Percentiles rank a stretch among this genome's conserved stretches.
Evolutionary conservation across 169 alveolate species (phyloP).

Genomic region (Plasmodium vinckei): DNA sequence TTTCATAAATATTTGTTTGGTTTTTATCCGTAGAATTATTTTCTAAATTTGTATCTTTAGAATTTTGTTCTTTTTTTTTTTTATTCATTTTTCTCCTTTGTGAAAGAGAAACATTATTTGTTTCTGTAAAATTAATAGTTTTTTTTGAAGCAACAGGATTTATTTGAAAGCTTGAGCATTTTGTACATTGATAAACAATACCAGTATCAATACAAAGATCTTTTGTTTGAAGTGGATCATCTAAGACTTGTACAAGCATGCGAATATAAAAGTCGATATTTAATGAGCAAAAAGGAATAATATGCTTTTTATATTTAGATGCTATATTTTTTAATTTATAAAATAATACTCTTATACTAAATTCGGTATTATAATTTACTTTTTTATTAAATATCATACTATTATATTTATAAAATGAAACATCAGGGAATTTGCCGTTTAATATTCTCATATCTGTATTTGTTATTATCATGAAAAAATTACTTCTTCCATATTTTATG

Average conservation of each 20-base stretch:
- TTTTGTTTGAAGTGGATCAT: slow-evolving; percentile 90
- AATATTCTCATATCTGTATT: slow-evolving; percentile 97
- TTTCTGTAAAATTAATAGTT: slow-evolving; percentile 53
- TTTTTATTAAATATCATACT: slow-evolving; percentile 89
- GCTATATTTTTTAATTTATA: slow-evolving; percentile 92
- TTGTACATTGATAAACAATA: slow-evolving; percentile 89
- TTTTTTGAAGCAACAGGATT: slow-evolving; percentile 81
- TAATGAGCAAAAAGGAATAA: slow-evolving; percentile 91
- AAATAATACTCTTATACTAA: slow-evolving; percentile 91
- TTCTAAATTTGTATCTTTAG: too few relatives aligned
- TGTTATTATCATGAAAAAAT: slow-evolving; percentile 93
- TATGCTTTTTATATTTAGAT: slow-evolving; percentile 90
- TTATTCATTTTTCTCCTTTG: slow-evolving; percentile 17
- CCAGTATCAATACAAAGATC: slow-evolving; percentile 87
- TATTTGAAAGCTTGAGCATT: slow-evolving; percentile 85
- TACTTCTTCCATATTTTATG: slow-evolving; percentile 91
- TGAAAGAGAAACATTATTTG: slow-evolving; percentile 7
- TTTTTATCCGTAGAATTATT: not conserved
- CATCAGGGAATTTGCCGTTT: slow-evolving; percentile 95
- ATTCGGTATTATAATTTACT: slow-evolving; percentile 92
- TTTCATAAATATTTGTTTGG: not conserved
- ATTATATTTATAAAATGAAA: slow-evolving; percentile 95
- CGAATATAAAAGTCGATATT: slow-evolving; percentile 95
- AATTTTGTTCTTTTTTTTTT: not conserved
- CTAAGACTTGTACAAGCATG: slow-evolving; percentile 90